Percentiles rank a stretch among this genome's conserved stretches.
These are phyloP conservation scores for Tylopilus plumbeoviolaceoides DNA, from an alignment of 768 basidiomycete genomes.

Conservation along the genomic window DNA sequence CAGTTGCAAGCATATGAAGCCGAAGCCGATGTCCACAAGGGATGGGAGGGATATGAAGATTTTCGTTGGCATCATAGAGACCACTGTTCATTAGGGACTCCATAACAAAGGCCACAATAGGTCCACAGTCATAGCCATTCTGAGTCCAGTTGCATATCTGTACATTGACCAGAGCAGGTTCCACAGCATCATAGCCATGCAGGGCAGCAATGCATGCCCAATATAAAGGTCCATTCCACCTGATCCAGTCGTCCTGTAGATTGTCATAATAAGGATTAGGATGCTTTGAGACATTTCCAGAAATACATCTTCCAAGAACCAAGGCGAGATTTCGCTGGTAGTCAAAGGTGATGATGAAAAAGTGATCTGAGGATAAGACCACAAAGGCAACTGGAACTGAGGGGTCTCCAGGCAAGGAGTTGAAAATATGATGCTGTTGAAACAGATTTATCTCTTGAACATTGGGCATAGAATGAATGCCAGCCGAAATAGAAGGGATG, in stretches of 20 bases:
- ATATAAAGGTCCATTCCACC: background rate
- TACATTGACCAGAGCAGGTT: background rate
- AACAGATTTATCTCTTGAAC: too few species aligned
- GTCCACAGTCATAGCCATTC: slow-evolving; percentile 7
- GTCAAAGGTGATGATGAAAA: background rate
- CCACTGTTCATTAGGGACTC: slow-evolving; percentile 3
- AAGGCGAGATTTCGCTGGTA: background rate
- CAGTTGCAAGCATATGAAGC: background rate
- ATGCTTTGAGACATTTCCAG: background rate
- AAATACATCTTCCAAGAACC: background rate
- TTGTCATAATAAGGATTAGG: background rate
- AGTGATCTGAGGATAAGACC: background rate
- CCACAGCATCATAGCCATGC: background rate
- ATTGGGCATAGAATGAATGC: too few species aligned
- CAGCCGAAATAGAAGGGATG: too few species aligned
- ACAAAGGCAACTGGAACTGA: background rate
- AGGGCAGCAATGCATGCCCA: background rate
- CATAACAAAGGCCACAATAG: slow-evolving; percentile 1
- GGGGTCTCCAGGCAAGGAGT: too few species aligned
- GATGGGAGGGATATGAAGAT: background rate
- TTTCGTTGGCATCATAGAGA: background rate
- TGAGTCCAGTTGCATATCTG: background rate
- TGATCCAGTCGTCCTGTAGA: background rate
- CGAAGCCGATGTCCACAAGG: background rate
- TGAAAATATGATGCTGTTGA: too few species aligned